Base-by-base conservation (phyloP, 1,284 basidiomycete genomes). In the Microbotryum silenes-acaulis region DNA sequence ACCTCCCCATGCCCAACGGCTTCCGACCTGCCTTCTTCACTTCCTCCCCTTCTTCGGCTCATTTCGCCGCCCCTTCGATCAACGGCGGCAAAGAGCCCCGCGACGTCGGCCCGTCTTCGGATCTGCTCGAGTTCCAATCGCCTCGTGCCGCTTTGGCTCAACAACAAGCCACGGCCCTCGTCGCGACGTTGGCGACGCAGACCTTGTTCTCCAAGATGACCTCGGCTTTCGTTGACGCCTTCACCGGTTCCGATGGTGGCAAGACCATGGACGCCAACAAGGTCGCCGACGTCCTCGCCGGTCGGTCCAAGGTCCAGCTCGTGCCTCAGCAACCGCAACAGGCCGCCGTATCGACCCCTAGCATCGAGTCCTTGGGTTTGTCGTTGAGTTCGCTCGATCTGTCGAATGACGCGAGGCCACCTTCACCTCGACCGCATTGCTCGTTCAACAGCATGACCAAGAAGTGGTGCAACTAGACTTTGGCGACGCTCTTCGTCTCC, bases 161-260 rank as follows among this genome's bases (percentile, higher is more conserved):
- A 31, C n/a, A 37, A 23, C 54, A 52, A 29, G 27, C 54, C 6
- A 33, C 51, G 64, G 66, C 71, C 7, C 57, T 65, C 20, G 66
- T 73, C 23, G 74, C 71, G 5, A 55, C 64, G 14, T 62, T 73
- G 33, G 75, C 76, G 5, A 56, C 66, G 27, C 70, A 71, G 57
- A 76, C 77, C 56, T 75, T 79, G 57, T 71, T 77, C 9, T 67
- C 71, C 18, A 73, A 74, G 50, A 70, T 79, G 53, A 70, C 76
- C 2, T 69, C 70, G 5, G 75, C 77, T 2, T 78, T 79, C 74
- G 72, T 75, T 68, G 74, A 75, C 10, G 78, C 78, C 5, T 79
- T 79, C 62, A 61, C 74, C 3, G 70, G 66, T 7, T 18, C 51
- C 6, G 25, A 46, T 3, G 48, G 31, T 4, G 16, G 20, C 6